A percentile compares a stretch with the other conserved stretches of the same genome.
phyloP scores from a whole-genome alignment of 2,329 filamentous ascomycete species.

The Aspergillus sp. region DNA sequence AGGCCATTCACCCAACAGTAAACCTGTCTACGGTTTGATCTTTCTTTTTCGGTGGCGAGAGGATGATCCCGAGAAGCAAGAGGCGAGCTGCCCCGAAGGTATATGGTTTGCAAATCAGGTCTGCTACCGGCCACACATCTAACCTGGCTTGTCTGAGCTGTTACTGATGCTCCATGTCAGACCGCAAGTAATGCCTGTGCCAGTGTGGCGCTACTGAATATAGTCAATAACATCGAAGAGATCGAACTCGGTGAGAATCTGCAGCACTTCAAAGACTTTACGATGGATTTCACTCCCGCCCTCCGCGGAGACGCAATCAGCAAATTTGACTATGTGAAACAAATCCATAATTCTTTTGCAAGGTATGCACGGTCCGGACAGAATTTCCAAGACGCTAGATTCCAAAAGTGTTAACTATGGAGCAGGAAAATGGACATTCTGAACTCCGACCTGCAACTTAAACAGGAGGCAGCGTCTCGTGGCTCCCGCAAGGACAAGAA shows the following conservation, averaged over 20 bases:
- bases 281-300: constrained; percentile 65
- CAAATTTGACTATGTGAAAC: constrained; percentile 72
- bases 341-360: constrained; percentile 85
- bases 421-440: constrained; percentile 71
- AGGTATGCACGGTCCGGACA: constrained; percentile 46
- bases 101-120: constrained; percentile 97
- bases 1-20: constrained; percentile 43
- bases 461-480: constrained; percentile 43
- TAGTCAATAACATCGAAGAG: constrained; percentile 76
- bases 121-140: constrained; percentile 15
- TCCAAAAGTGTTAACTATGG: not conserved
- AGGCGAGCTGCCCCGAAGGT: constrained; percentile 57
- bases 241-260: constrained; percentile 71
- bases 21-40: constrained; percentile 80
- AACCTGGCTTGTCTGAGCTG: not conserved
- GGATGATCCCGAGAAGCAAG: constrained; percentile 52
- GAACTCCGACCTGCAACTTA: constrained; percentile 65
- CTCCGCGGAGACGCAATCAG: constrained; percentile 74
- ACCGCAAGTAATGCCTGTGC: constrained; percentile 83
- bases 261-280: constrained; percentile 69
- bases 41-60: constrained; percentile 77
- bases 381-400: not conserved
- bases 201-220: constrained; percentile 89
- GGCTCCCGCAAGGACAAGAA: constrained; percentile 32
- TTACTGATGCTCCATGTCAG: constrained; percentile 44